Conservation (phyloP, 2,329 filamentous ascomycete species). For the Trichoderma sp. region DNA sequence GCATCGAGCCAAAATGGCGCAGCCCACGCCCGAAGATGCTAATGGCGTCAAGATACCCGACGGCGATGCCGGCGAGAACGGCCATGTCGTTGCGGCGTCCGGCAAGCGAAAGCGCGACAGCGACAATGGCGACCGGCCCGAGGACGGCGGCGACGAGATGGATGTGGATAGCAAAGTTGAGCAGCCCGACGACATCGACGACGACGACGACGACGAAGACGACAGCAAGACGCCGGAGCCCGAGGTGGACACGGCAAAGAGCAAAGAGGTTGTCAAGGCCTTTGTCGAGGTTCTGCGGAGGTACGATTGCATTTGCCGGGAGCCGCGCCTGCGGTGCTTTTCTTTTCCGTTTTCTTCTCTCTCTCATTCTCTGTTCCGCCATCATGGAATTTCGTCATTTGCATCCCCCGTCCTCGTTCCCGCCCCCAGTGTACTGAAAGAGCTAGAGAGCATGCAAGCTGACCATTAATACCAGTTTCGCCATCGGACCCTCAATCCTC, state of each 20-base stretch:
- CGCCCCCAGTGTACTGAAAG: background rate
- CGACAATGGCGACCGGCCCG: slow-evolving; percentile 51
- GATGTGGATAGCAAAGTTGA: slow-evolving; percentile 32
- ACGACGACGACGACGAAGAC: slow-evolving; percentile 38
- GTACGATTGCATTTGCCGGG: slow-evolving; percentile 37
- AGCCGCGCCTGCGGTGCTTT: background rate
- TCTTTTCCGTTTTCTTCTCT: background rate
- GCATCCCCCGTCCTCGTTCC: too few species aligned
- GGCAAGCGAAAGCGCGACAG: slow-evolving; percentile 66
- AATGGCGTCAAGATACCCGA: slow-evolving; percentile 49
- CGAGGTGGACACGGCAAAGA: slow-evolving; percentile 4
- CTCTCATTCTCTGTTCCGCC: background rate
- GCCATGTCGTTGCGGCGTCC: slow-evolving; percentile 43
- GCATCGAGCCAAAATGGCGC: slow-evolving; percentile 46
- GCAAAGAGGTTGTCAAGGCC: slow-evolving; percentile 45
- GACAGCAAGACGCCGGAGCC: background rate
- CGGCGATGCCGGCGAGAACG: slow-evolving; percentile 35
- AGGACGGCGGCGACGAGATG: slow-evolving; percentile 33
- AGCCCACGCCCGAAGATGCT: slow-evolving; percentile 44
- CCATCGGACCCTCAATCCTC: slow-evolving; percentile 58
- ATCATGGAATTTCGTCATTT: background rate
- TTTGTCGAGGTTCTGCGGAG: slow-evolving; percentile 46
- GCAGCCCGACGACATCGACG: slow-evolving; percentile 49
- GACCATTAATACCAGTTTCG: slow-evolving; percentile 51
- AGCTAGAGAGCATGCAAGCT: slow-evolving; percentile 33